Conservation (phyloP, 1,139 yeast genomes). For the Suhomyces bokatorum region DNA sequence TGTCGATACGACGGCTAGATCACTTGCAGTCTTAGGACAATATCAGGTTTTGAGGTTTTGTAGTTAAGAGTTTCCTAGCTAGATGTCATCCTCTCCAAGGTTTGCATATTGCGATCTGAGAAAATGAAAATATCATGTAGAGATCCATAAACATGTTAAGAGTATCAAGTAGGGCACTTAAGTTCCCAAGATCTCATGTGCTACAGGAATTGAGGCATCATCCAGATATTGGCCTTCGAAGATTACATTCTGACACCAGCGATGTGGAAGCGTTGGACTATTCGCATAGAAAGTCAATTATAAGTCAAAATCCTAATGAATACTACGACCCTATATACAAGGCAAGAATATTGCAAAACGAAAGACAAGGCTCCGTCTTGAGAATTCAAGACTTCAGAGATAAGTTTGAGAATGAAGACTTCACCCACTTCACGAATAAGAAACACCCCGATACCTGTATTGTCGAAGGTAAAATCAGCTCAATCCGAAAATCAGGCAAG, state of each 20-base stretch:
- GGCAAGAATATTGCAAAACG: constrained; percentile 11
- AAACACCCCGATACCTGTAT: constrained; percentile 15
- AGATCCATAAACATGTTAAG: not conserved
- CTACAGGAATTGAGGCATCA: not conserved
- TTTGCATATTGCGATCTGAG: not conserved
- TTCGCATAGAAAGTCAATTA: constrained; percentile 11
- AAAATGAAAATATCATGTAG: not conserved
- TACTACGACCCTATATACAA: constrained; percentile 24
- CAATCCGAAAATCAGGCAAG: constrained; percentile 63
- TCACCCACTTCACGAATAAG: constrained; percentile 18
- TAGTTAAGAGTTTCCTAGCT: too few relatives aligned
- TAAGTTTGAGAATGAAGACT: constrained; percentile 22
- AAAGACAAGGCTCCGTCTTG: constrained; percentile 6
- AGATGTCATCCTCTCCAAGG: not conserved
- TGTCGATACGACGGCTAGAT: too few relatives aligned
- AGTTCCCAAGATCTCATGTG: not conserved
- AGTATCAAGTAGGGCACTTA: not conserved
- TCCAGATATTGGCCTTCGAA: not conserved
- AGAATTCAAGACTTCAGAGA: constrained; percentile 24
- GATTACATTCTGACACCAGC: not conserved
- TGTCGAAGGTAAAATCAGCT: constrained; percentile 57
- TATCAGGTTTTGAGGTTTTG: too few relatives aligned
- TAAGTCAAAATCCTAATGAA: constrained; percentile 7
- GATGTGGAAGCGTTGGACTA: constrained; percentile 13
- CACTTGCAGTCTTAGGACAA: too few relatives aligned